Evolutionary conservation across 768 basidiomycete species (phyloP).

Genomic region (Psilocybe cyanescens): DNA sequence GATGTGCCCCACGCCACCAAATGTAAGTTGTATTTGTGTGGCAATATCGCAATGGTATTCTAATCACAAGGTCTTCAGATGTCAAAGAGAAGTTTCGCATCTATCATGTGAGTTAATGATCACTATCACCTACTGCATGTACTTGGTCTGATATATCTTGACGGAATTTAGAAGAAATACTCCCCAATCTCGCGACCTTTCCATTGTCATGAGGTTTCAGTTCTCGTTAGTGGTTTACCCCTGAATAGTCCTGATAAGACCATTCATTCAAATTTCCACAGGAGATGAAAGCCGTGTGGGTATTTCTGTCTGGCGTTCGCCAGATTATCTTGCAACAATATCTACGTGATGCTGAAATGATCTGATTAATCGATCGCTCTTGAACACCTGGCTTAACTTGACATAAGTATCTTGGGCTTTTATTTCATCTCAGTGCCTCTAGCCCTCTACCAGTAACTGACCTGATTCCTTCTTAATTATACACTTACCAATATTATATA

Average conservation of each 20-base stretch:
- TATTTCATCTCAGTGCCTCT: neutral
- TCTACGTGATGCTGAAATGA: slow-evolving; percentile 37
- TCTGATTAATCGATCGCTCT: slow-evolving; percentile 12
- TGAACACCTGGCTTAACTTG: neutral
- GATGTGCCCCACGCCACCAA: slow-evolving; percentile 59
- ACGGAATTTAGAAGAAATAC: slow-evolving; percentile 46
- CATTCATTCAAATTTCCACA: slow-evolving; percentile 14
- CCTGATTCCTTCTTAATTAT: neutral
- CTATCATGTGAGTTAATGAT: slow-evolving; percentile 53
- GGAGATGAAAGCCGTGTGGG: slow-evolving; percentile 46
- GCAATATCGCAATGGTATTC: neutral
- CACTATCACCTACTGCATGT: neutral
- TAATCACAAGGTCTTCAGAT: slow-evolving; percentile 40
- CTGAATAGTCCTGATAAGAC: neutral
- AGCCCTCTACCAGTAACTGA: neutral
- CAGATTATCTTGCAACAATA: slow-evolving; percentile 45
- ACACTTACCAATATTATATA: neutral
- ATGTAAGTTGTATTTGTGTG: slow-evolving; percentile 45
- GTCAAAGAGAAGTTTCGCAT: slow-evolving; percentile 71
- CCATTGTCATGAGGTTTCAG: slow-evolving; percentile 72
- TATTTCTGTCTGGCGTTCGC: slow-evolving; percentile 42
- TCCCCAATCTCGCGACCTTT: slow-evolving; percentile 64
- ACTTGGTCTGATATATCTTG: neutral
- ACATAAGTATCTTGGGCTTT: neutral
- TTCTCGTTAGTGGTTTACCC: slow-evolving; percentile 51